A percentile compares a stretch with the other conserved stretches of the same genome.
Evolutionary conservation across 2,329 filamentous ascomycete species (phyloP).

Genomic region (Colletotrichum viniferum): DNA sequence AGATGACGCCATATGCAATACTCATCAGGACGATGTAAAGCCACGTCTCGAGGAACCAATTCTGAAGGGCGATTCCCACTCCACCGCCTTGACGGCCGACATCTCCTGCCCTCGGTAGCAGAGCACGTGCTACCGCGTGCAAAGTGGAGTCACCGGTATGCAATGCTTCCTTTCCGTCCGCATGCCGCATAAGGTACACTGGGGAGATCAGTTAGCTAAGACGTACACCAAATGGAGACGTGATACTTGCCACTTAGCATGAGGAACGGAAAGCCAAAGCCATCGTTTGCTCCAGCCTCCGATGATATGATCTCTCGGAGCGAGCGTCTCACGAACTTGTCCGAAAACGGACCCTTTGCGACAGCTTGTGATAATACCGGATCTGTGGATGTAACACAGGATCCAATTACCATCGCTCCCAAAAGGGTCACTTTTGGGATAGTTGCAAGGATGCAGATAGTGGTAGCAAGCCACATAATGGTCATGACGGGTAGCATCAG

Average conservation of each 20-base stretch:
- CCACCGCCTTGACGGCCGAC: slow-evolving; percentile 58
- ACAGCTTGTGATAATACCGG: slow-evolving; percentile 67
- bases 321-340: slow-evolving; percentile 62
- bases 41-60: slow-evolving; percentile 66
- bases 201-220: slow-evolving; percentile 26
- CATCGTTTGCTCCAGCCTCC: slow-evolving; percentile 66
- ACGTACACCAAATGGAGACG: background rate
- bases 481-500: slow-evolving; percentile 65
- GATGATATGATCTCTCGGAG: slow-evolving; percentile 66
- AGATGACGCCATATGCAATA: slow-evolving; percentile 53
- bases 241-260: slow-evolving; percentile 46
- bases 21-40: slow-evolving; percentile 63
- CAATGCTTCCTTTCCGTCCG: slow-evolving; percentile 36
- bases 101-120: slow-evolving; percentile 28
- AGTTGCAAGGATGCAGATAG: slow-evolving; percentile 57
- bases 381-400: slow-evolving; percentile 66
- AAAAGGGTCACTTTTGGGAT: slow-evolving; percentile 60
- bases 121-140: background rate
- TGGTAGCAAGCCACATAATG: slow-evolving; percentile 65
- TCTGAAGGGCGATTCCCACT: slow-evolving; percentile 52
- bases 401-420: slow-evolving; percentile 60
- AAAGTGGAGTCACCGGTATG: background rate
- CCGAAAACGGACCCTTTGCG: slow-evolving; percentile 66
- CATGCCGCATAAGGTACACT: slow-evolving; percentile 60
- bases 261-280: slow-evolving; percentile 66